Evolutionary conservation across 2,329 filamentous ascomycete genomes (phyloP).

Genomic region (Massarina eburnea): DNA sequence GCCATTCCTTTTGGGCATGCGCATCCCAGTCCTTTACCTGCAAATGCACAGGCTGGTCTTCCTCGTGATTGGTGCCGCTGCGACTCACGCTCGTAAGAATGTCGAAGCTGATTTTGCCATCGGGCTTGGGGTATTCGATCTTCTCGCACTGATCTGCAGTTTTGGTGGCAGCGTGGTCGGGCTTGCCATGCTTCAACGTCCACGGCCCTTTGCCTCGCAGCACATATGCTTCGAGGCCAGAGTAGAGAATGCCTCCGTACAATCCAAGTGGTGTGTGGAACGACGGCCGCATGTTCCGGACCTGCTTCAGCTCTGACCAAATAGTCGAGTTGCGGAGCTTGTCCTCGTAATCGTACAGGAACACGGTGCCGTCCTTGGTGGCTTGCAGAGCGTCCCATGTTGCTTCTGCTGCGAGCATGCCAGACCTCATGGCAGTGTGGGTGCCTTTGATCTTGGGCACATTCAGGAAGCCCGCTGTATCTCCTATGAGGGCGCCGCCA

Average conservation of each 20-base stretch:
- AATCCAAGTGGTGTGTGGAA: slow-evolving; percentile 87
- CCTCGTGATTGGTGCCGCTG: slow-evolving; percentile 97
- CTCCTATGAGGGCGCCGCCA: slow-evolving; percentile 90
- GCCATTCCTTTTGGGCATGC: slow-evolving; percentile 81
- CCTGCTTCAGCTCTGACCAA: slow-evolving; percentile 91
- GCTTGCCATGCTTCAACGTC: slow-evolving; percentile 83
- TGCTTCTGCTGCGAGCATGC: slow-evolving; percentile 93
- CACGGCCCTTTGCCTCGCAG: slow-evolving; percentile 85
- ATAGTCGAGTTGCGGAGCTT: slow-evolving; percentile 81
- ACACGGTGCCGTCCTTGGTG: slow-evolving; percentile 67
- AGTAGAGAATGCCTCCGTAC: slow-evolving; percentile 89
- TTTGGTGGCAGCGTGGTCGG: slow-evolving; percentile 79
- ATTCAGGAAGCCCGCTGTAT: slow-evolving; percentile 95
- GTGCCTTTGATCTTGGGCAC: slow-evolving; percentile 98
- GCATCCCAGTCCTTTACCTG: slow-evolving; percentile 95
- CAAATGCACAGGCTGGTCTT: slow-evolving; percentile 95
- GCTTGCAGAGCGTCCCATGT: slow-evolving; percentile 72
- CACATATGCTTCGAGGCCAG: slow-evolving; percentile 85
- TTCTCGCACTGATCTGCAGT: slow-evolving; percentile 76
- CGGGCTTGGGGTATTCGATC: slow-evolving; percentile 96
- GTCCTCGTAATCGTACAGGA: slow-evolving; percentile 94
- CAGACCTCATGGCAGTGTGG: slow-evolving; percentile 95
- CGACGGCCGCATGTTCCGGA: slow-evolving; percentile 95
- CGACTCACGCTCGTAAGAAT: slow-evolving; percentile 93
- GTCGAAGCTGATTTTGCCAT: slow-evolving; percentile 93